Conservation (phyloP, 116 monocot genomes). For the Zostera marina region DNA sequence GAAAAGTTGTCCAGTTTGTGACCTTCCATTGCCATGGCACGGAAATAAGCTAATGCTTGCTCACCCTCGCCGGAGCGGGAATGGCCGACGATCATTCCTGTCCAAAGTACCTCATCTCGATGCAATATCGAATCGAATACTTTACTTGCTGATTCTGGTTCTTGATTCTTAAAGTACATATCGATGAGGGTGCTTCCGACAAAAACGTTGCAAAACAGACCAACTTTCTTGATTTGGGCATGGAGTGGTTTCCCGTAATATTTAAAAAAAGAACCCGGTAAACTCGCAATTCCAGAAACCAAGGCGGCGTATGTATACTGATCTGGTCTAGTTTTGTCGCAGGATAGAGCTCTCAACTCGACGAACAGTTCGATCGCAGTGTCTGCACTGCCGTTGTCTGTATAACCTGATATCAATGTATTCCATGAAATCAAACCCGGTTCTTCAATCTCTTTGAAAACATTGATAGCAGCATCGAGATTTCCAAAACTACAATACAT, state of each 20-base stretch:
- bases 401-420: slow-evolving; percentile 51
- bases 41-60: slow-evolving; percentile 38
- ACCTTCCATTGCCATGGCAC: slow-evolving; percentile 43
- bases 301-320: slow-evolving; percentile 62
- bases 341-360: slow-evolving; percentile 14
- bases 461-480: slow-evolving; percentile 17
- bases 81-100: slow-evolving; percentile 72
- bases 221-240: slow-evolving; percentile 36
- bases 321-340: slow-evolving; percentile 25
- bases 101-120: slow-evolving; percentile 73
- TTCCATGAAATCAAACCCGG: slow-evolving; percentile 80
- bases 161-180: slow-evolving; percentile 75
- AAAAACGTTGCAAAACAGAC: slow-evolving; percentile 31
- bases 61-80: slow-evolving; percentile 51
- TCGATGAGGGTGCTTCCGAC: slow-evolving; percentile 55
- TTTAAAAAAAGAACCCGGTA: slow-evolving; percentile 26
- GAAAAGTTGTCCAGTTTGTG: slow-evolving; percentile 63
- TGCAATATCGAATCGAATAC: slow-evolving; percentile 29
- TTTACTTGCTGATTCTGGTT: slow-evolving; percentile 29
- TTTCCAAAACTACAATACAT: slow-evolving; percentile 78
- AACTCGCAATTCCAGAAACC: slow-evolving; percentile 32
- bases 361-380: slow-evolving; percentile 43
- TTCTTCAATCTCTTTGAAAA: slow-evolving; percentile 47
- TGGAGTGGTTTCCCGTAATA: slow-evolving; percentile 65
- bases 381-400: slow-evolving; percentile 24